Conservation (phyloP, 31 red algal species). For the Porphyra umbilicalis region DNA sequence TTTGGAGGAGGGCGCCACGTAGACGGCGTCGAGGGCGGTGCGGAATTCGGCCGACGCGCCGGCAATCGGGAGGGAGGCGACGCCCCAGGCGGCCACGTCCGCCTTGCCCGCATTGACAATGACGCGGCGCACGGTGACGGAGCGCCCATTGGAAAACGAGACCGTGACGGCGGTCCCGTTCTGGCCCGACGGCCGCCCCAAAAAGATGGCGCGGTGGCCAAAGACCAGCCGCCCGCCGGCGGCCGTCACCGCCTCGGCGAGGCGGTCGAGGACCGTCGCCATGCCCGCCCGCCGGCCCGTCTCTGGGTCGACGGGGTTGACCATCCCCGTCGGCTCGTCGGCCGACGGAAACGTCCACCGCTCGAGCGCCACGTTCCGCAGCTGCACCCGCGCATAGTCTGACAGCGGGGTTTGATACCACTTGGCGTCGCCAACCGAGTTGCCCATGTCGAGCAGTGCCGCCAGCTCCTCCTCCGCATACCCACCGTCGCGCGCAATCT, state of each 20-base stretch:
- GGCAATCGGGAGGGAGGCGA: slow-evolving; percentile 19
- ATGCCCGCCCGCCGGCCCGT: slow-evolving; percentile 21
- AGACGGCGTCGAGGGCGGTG: slow-evolving; percentile 8
- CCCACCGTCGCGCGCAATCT: slow-evolving; percentile 16
- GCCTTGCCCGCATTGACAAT: slow-evolving; percentile 35
- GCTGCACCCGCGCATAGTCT: not conserved
- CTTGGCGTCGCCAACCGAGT: not conserved
- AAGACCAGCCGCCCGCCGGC: slow-evolving; percentile 15
- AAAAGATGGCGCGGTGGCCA: slow-evolving; percentile 2
- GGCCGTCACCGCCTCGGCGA: slow-evolving; percentile 1
- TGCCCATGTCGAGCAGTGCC: slow-evolving; percentile 8
- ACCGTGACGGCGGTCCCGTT: not conserved
- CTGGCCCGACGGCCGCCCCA: not conserved
- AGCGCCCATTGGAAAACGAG: slow-evolving; percentile 4
- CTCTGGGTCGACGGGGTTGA: slow-evolving; percentile 14
- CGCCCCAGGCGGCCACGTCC: slow-evolving; percentile 20
- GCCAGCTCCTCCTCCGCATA: slow-evolving; percentile 23
- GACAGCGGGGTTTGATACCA: slow-evolving; percentile 1
- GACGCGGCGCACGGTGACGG: not conserved
- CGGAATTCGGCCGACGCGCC: slow-evolving; percentile 15
- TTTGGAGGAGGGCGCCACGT: slow-evolving; percentile 10
- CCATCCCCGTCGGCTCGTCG: not conserved
- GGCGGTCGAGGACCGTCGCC: slow-evolving; percentile 11
- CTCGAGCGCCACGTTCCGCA: slow-evolving; percentile 5
- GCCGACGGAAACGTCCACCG: not conserved